Percentiles rank a stretch among this genome's conserved stretches.
These are phyloP conservation scores for Erythrobasidium hasegawianum DNA, from an alignment of 1,284 basidiomycete genomes.

Conservation along the genomic window DNA sequence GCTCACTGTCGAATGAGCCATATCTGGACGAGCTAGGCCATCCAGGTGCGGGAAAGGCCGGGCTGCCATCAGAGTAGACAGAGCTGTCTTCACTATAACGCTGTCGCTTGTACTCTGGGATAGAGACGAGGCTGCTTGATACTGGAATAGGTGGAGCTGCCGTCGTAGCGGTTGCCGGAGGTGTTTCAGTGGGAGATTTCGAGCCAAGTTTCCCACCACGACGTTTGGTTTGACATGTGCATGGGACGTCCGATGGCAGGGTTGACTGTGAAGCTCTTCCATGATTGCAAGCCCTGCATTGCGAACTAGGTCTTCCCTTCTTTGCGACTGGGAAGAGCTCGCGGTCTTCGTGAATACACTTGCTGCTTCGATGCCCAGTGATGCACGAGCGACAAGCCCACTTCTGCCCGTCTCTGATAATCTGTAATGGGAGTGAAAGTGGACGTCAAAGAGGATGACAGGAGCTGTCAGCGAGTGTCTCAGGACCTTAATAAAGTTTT, in stretches of 20 bases:
- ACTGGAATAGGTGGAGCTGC: no score
- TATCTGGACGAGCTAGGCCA: no score
- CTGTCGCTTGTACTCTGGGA: no score
- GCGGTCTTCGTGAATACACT: constrained; percentile 27
- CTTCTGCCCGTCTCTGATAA: constrained; percentile 24
- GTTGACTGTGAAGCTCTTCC: not conserved
- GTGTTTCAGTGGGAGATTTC: not conserved
- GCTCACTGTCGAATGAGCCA: no score
- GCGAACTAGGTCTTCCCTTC: constrained; percentile 30
- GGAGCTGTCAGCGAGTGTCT: not conserved
- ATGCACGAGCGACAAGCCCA: constrained; percentile 31
- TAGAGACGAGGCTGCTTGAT: no score
- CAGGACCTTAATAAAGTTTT: not conserved
- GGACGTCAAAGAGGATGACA: no score
- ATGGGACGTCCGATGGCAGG: not conserved
- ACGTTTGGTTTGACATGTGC: not conserved
- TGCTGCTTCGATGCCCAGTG: constrained; percentile 34
- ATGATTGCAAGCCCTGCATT: constrained; percentile 30
- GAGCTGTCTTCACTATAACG: no score
- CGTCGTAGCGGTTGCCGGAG: not conserved
- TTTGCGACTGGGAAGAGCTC: constrained; percentile 34
- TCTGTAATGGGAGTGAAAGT: no score
- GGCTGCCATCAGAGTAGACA: no score
- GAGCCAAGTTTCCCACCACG: not conserved
- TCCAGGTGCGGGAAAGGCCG: no score